Evolutionary conservation across 306 rosid species (phyloP), one percentile per base, ranked within the genome.

Genomic region (Sphenostylis stenocarpa): DNA sequence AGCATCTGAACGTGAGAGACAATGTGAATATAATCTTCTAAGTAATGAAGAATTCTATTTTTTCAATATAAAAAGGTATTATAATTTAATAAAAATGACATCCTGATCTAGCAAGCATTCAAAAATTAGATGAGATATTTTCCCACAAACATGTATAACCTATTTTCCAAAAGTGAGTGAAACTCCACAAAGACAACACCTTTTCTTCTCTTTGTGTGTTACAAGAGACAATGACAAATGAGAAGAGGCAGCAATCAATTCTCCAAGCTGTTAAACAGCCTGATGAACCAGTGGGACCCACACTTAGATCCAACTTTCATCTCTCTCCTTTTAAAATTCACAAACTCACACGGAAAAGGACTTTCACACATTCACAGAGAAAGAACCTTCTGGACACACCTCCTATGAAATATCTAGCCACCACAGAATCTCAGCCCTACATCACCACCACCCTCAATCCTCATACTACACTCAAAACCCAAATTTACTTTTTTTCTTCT

Each of bases 321-420:
- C 47, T 75, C 23, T 61, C 48, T 53, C 43, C 63, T 52, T 24
- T 31, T 3, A 16, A 8, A 17, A 69, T 75, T 67, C 75, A 79
- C 67, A 6, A 49, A 67, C 61, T 1, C 20, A 51, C 16, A 31
- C 2, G 2, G 15, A 62, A 52, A 65, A 76, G 49, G 63, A 73
- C 83, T 62, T 77, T 55, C 48, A 69, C 75, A 69, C 77, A 73
- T 80, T 67, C 73, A 82, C 69, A 83, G 75, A 84, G 47, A 11
- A 41, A 41, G 96, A 92, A 95, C 89, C 84, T 95, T 95, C 99
- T 86, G 92, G 99, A 95, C 68, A 86, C 86, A 81, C 81, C 4
- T 65, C 56, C 31, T 24, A 28, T 29, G 47, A 89, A 94, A 89
- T 92, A 95, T 95, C 97, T 85, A 63, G 26, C 6, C 76, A 71